A percentile compares a stretch with the other conserved stretches of the same genome.
These are phyloP conservation scores for Thalia dealbata DNA, from an alignment of 176 grass and related monocot genomes.

Conservation along the genomic window DNA sequence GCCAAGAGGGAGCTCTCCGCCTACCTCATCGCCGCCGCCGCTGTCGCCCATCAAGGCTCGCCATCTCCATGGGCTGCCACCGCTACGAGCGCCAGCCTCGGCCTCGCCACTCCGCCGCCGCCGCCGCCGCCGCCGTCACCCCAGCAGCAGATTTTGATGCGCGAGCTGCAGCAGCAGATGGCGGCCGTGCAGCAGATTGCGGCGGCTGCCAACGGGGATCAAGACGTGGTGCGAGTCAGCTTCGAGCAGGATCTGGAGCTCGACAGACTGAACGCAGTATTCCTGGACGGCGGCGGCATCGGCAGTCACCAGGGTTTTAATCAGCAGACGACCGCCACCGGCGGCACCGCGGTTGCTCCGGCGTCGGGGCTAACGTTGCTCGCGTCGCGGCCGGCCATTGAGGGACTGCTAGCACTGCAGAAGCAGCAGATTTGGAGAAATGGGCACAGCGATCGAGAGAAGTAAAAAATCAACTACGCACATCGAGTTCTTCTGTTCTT, in stretches of 20 bases:
- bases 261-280: background rate
- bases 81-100: background rate
- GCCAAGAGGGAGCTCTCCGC: background rate
- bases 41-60: too few relatives aligned
- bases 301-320: too few relatives aligned
- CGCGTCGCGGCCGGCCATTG: too few relatives aligned
- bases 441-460: too few relatives aligned
- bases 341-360: too few relatives aligned
- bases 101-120: background rate
- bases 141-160: background rate
- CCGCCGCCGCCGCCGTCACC: background rate
- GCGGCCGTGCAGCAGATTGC: background rate
- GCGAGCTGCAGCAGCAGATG: background rate
- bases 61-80: too few relatives aligned
- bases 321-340: too few relatives aligned
- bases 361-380: too few relatives aligned
- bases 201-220: background rate
- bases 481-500: too few relatives aligned
- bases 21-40: background rate
- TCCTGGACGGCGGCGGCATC: background rate
- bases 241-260: background rate
- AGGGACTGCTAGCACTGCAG: too few relatives aligned
- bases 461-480: too few relatives aligned
- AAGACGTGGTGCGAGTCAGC: background rate
- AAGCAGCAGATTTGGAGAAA: too few relatives aligned